These are phyloP conservation scores for Colletotrichum sp. DNA, from an alignment of 2,329 filamentous ascomycete genomes.

Conservation along the genomic window DNA sequence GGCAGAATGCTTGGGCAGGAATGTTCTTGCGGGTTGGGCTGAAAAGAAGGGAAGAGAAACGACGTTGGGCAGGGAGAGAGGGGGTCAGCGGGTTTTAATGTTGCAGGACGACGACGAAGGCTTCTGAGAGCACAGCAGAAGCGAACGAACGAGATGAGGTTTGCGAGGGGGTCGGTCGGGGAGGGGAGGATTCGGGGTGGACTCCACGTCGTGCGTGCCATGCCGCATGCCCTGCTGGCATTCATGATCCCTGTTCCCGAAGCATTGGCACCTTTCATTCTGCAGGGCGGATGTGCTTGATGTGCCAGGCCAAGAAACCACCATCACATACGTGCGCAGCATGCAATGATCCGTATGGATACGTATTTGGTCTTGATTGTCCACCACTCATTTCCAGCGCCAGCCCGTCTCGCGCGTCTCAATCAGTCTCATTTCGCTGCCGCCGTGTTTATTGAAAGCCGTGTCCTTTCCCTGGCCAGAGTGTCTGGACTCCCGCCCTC, in stretches of 20 bases:
- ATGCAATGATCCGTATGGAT: not conserved
- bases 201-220: conserved; percentile 10
- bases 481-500: not conserved
- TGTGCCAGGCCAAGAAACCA: conserved; percentile 6
- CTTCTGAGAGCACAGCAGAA: not conserved
- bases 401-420: not conserved
- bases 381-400: conserved; percentile 8
- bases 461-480: not conserved
- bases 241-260: conserved; percentile 7
- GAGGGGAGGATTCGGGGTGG: conserved; percentile 18
- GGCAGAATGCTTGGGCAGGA: conserved; percentile 28
- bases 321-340: not conserved
- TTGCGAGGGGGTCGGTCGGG: not conserved
- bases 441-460: not conserved
- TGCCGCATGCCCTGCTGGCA: conserved; percentile 6
- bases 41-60: conserved; percentile 36
- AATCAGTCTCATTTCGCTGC: conserved; percentile 9
- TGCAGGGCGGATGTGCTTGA: conserved; percentile 2
- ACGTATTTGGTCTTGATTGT: not conserved
- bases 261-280: conserved; percentile 11
- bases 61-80: conserved; percentile 40
- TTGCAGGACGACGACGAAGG: conserved; percentile 18
- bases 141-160: conserved; percentile 19
- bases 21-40: conserved; percentile 34
- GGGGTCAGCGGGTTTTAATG: conserved; percentile 45